A percentile compares a stretch with the other conserved stretches of the same genome.
Conservation (phyloP, 2,329 filamentous ascomycete species). For the Fusarium zealandicum region DNA sequence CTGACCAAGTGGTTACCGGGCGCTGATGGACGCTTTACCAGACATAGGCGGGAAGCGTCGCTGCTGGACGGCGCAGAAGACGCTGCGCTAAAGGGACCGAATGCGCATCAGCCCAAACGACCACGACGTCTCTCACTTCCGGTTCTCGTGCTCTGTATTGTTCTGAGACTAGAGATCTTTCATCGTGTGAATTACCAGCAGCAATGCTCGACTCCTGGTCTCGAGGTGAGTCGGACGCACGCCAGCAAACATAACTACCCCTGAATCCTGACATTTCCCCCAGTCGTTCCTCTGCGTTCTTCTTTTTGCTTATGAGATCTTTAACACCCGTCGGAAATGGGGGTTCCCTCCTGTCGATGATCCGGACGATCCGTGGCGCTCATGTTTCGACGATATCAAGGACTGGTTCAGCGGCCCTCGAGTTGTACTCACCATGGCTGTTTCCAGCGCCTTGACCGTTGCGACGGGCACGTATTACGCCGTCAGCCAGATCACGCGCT, state of each 20-base stretch:
- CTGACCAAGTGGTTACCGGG: slow-evolving; percentile 56
- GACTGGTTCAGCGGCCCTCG: slow-evolving; percentile 56
- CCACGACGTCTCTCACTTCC: slow-evolving; percentile 57
- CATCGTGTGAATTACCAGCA: slow-evolving; percentile 55
- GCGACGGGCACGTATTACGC: slow-evolving; percentile 53
- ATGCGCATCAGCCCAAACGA: slow-evolving; percentile 50
- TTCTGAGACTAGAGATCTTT: slow-evolving; percentile 57
- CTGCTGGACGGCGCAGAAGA: slow-evolving; percentile 34
- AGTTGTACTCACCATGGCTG: slow-evolving; percentile 46
- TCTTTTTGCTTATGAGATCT: slow-evolving; percentile 54
- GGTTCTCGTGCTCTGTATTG: slow-evolving; percentile 53
- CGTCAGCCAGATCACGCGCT: slow-evolving; percentile 49
- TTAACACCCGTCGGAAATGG: slow-evolving; percentile 47
- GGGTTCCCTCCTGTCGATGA: slow-evolving; percentile 43
- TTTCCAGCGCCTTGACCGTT: slow-evolving; percentile 50
- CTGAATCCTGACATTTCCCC: slow-evolving; percentile 10
- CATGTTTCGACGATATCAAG: slow-evolving; percentile 55
- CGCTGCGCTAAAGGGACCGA: slow-evolving; percentile 46
- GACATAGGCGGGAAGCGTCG: slow-evolving; percentile 26
- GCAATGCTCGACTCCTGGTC: slow-evolving; percentile 58
- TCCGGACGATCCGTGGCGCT: slow-evolving; percentile 58
- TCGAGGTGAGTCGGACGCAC: slow-evolving; percentile 51
- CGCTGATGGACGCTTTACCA: slow-evolving; percentile 56
- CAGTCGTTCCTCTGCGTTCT: slow-evolving; percentile 58
- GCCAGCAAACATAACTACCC: neutral